phyloP scores from a whole-genome alignment of 2,329 filamentous ascomycete genomes.

The Penicillium glabrum region DNA sequence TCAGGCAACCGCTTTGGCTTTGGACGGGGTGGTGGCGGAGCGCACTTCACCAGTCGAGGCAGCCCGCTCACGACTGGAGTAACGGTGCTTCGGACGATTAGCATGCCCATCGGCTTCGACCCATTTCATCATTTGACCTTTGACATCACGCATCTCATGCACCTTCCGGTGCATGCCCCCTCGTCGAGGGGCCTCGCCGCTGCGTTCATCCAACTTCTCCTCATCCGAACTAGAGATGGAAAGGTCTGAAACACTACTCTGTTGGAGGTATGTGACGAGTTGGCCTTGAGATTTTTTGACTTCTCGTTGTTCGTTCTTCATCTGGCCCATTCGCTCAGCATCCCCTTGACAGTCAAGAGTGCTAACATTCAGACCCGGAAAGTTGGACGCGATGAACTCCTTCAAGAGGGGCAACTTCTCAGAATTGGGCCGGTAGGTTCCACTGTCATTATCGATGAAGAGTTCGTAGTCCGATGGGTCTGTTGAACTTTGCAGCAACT shows the following conservation, averaged over 20 bases:
- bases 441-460: constrained; percentile 91
- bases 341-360: constrained; percentile 72
- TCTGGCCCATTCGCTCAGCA: constrained; percentile 67
- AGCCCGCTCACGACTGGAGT: constrained; percentile 18
- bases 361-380: constrained; percentile 73
- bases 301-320: constrained; percentile 75
- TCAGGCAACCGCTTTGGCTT: constrained; percentile 2
- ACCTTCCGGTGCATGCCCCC: constrained; percentile 29
- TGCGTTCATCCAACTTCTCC: constrained; percentile 54
- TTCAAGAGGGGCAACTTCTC: constrained; percentile 70
- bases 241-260: constrained; percentile 45
- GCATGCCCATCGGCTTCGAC: constrained; percentile 30
- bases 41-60: constrained; percentile 13
- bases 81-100: constrained; percentile 17
- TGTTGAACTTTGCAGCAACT: constrained; percentile 46
- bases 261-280: constrained; percentile 56
- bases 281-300: constrained; percentile 66
- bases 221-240: constrained; percentile 59
- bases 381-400: constrained; percentile 67
- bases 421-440: constrained; percentile 87
- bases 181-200: constrained; percentile 25
- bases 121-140: constrained; percentile 38
- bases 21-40: neutral
- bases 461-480: constrained; percentile 72
- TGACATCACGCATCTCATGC: constrained; percentile 39